Conservation (phyloP, 306 rosid genomes). For the Cicer yamashitae region DNA sequence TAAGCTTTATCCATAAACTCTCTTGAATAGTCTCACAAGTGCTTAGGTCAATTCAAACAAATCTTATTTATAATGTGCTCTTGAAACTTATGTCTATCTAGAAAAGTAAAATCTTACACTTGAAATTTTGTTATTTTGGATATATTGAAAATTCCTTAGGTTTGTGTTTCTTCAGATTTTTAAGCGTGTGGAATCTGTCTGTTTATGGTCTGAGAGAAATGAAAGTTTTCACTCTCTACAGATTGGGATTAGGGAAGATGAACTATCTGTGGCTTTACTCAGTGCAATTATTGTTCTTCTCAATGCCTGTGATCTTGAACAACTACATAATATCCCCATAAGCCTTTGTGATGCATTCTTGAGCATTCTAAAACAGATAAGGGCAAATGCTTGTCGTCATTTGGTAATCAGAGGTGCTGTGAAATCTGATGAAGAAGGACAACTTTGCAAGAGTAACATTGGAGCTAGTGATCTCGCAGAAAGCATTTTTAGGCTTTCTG, state of each 20-base stretch:
- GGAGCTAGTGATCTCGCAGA: constrained; percentile 64
- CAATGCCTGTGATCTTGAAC: constrained; percentile 60
- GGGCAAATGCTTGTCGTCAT: constrained; percentile 56
- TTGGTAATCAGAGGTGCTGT: constrained; percentile 38
- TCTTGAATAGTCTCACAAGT: background rate
- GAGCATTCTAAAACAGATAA: constrained; percentile 52
- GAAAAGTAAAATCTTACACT: background rate
- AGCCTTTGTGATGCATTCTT: constrained; percentile 46
- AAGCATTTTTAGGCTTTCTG: constrained; percentile 75
- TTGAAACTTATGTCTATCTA: constrained; percentile 23
- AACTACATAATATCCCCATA: constrained; percentile 55
- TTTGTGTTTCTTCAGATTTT: constrained; percentile 70
- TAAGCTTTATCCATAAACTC: background rate
- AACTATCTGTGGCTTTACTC: constrained; percentile 54
- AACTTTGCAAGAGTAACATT: constrained; percentile 54
- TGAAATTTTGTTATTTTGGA: constrained; percentile 14
- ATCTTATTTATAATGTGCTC: constrained; percentile 1
- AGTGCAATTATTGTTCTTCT: constrained; percentile 61
- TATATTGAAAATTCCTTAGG: constrained; percentile 52
- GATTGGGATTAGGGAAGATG: constrained; percentile 65
- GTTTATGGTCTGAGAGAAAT: constrained; percentile 52
- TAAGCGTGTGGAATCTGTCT: constrained; percentile 52
- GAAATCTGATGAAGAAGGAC: constrained; percentile 45
- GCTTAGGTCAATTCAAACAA: background rate
- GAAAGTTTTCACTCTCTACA: constrained; percentile 44